phyloP scores from a whole-genome alignment of 2,329 filamentous ascomycete genomes.

The Berkeleyomyces basicola region DNA sequence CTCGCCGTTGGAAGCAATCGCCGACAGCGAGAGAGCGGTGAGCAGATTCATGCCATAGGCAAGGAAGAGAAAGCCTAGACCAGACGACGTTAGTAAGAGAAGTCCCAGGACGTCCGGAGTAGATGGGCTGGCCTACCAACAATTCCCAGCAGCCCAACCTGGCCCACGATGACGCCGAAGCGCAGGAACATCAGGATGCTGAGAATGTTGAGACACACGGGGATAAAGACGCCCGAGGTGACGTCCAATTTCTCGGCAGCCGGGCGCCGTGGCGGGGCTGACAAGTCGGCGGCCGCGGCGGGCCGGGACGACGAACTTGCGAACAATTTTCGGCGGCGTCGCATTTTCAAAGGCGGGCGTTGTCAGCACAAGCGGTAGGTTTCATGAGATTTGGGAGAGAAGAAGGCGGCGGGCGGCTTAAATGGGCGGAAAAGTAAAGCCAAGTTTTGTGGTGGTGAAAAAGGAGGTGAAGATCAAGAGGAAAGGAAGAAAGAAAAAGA shows the following conservation, averaged over 20 bases:
- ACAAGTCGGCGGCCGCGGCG: background rate
- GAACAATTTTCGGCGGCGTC: conserved; percentile 1
- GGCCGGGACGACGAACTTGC: background rate
- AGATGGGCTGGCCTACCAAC: conserved; percentile 38
- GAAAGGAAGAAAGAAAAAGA: background rate
- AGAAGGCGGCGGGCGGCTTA: background rate
- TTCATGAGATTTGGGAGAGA: background rate
- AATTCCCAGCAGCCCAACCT: conserved; percentile 64
- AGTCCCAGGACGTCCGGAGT: background rate
- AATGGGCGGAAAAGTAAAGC: background rate
- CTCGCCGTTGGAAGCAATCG: conserved; percentile 78
- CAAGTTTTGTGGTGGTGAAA: no score
- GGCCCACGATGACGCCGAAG: conserved; percentile 71
- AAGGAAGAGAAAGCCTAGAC: conserved; percentile 48
- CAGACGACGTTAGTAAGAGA: background rate
- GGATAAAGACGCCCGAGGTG: conserved; percentile 68
- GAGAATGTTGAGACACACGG: conserved; percentile 74
- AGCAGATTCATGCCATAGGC: conserved; percentile 74
- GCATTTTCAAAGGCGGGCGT: background rate
- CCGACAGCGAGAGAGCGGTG: conserved; percentile 71
- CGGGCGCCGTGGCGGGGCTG: background rate
- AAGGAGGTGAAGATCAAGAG: background rate
- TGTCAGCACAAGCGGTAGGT: background rate
- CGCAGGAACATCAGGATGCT: conserved; percentile 87
- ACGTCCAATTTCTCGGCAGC: conserved; percentile 49